These are phyloP conservation scores for Viola pubescens DNA, from an alignment of 441 rosid species.

Conservation along the genomic window DNA sequence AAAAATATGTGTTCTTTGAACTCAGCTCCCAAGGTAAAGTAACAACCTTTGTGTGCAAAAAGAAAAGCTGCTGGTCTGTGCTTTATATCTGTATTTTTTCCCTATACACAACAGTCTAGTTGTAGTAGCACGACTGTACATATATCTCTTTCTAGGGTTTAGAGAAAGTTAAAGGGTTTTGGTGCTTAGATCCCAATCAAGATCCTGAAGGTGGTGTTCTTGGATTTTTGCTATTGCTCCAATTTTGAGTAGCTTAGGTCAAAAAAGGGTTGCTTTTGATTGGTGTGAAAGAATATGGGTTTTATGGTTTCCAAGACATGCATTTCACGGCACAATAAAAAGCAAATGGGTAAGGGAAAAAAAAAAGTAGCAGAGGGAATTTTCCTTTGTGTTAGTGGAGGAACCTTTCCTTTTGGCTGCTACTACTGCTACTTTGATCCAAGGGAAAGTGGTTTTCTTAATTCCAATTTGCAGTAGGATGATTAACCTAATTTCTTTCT, in stretches of 20 bases:
- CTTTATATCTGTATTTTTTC: slow-evolving; percentile 7
- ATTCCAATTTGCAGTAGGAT: neutral
- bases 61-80: slow-evolving; percentile 9
- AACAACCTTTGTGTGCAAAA: slow-evolving; percentile 7
- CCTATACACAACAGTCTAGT: no score
- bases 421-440: slow-evolving; percentile 5
- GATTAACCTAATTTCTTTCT: slow-evolving; percentile 9
- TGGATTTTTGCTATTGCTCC: slow-evolving; percentile 16
- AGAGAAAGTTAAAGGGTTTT: slow-evolving; percentile 23
- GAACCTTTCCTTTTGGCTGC: slow-evolving; percentile 3
- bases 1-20: slow-evolving; percentile 4
- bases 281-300: slow-evolving; percentile 17
- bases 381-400: slow-evolving; percentile 24
- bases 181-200: slow-evolving; percentile 24
- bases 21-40: slow-evolving; percentile 17
- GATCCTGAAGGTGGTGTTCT: slow-evolving; percentile 13
- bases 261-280: slow-evolving; percentile 20
- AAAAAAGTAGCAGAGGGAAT: slow-evolving; percentile 15
- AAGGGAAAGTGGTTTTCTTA: neutral
- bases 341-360: slow-evolving; percentile 7
- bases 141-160: slow-evolving; percentile 21
- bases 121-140: neutral
- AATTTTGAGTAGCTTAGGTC: slow-evolving; percentile 12
- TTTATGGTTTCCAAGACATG: slow-evolving; percentile 23
- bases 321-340: neutral